Evolutionary conservation across 257 asterid genomes (phyloP).

Genomic region (Ophiorrhiza pumila): DNA sequence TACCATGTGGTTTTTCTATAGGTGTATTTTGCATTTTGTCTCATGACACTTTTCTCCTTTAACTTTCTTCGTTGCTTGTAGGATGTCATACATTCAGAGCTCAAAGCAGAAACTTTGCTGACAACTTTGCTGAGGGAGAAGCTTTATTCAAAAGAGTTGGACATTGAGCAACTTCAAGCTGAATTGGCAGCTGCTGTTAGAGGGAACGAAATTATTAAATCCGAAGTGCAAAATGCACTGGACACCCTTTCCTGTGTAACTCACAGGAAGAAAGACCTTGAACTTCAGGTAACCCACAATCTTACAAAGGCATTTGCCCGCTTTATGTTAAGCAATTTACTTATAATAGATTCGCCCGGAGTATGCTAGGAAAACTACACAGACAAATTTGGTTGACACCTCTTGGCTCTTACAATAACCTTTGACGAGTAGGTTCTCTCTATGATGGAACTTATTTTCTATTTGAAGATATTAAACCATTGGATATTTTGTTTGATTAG

Average conservation of each 20-base stretch:
- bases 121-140: conserved; percentile 78
- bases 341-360: too few relatives aligned
- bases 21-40: neutral
- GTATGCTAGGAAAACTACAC: neutral
- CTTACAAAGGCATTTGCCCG: neutral
- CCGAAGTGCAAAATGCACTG: conserved; percentile 75
- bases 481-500: neutral
- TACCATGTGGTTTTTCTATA: conserved; percentile 1
- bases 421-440: neutral
- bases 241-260: conserved; percentile 73
- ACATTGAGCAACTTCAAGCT: conserved; percentile 82
- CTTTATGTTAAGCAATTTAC: neutral
- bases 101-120: conserved; percentile 78
- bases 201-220: conserved; percentile 73
- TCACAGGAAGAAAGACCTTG: conserved; percentile 82
- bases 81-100: conserved; percentile 62
- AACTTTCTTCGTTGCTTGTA: conserved; percentile 26
- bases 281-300: conserved; percentile 61
- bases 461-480: neutral
- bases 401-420: too few relatives aligned
- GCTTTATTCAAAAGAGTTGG: conserved; percentile 77
- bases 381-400: neutral
- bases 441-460: neutral
- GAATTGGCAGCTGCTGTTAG: conserved; percentile 88
- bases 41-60: conserved; percentile 5